These are phyloP conservation scores for Cyclocybe aegerita DNA, from an alignment of 768 basidiomycete species.

Conservation along the genomic window DNA sequence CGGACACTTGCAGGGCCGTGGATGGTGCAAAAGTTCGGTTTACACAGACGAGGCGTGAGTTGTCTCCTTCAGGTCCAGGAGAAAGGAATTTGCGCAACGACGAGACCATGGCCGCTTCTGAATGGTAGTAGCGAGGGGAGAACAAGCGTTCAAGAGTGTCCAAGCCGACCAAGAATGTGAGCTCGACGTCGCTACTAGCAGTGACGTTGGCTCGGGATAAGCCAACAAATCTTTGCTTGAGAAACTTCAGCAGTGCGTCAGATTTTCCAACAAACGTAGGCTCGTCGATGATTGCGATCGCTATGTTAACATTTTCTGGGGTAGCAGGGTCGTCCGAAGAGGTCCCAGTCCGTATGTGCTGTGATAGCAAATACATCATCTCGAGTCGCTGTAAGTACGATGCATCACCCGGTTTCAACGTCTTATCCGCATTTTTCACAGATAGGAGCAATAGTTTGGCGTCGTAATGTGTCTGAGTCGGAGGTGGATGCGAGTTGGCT, in stretches of 20 bases:
- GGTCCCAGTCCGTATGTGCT: conserved; percentile 26
- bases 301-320: conserved; percentile 46
- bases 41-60: conserved; percentile 67
- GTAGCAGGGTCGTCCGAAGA: neutral
- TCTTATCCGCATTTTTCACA: conserved; percentile 85
- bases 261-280: conserved; percentile 90
- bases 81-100: conserved; percentile 62
- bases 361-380: conserved; percentile 79
- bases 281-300: conserved; percentile 81
- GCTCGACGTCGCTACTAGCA: conserved; percentile 28
- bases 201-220: conserved; percentile 8
- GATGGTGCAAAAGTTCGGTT: conserved; percentile 34
- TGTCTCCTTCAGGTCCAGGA: conserved; percentile 41
- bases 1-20: neutral
- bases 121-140: conserved; percentile 71
- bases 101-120: conserved; percentile 49
- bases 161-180: conserved; percentile 76
- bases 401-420: conserved; percentile 67
- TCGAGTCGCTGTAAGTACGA: conserved; percentile 76
- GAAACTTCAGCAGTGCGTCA: conserved; percentile 48
- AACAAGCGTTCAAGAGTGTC: conserved; percentile 87
- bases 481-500: conserved; percentile 42
- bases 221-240: conserved; percentile 36
- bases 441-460: conserved; percentile 80
- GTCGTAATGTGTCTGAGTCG: conserved; percentile 43